These are phyloP conservation scores for Cordia subcordata DNA, from an alignment of 257 asterid species.

Conservation along the genomic window DNA sequence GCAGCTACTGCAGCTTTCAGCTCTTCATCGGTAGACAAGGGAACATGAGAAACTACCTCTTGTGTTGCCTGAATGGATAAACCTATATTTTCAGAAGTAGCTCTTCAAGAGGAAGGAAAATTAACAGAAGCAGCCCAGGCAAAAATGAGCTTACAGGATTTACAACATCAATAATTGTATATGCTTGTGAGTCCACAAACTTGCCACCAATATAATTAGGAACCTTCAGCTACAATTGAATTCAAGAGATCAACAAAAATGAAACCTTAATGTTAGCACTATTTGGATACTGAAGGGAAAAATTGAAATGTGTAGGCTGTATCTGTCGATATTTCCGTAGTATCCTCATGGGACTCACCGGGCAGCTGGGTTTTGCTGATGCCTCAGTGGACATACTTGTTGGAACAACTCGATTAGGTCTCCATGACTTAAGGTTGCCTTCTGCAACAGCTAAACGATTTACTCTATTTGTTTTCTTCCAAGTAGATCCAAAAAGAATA, in stretches of 20 bases:
- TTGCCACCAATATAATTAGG: constrained; percentile 37
- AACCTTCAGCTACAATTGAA: constrained; percentile 22
- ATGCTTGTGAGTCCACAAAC: constrained; percentile 32
- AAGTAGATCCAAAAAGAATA: not conserved
- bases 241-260: constrained; percentile 4
- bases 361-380: constrained; percentile 11
- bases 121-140: not conserved
- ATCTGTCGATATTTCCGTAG: not conserved
- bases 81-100: not conserved
- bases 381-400: constrained; percentile 14
- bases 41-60: constrained; percentile 42
- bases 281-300: not conserved
- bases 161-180: constrained; percentile 28
- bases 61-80: constrained; percentile 35
- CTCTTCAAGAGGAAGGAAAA: not conserved
- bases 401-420: constrained; percentile 22
- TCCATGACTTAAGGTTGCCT: constrained; percentile 29
- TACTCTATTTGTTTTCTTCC: constrained; percentile 4
- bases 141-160: constrained; percentile 33
- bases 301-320: not conserved
- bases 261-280: not conserved
- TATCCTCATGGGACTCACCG: constrained; percentile 21
- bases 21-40: constrained; percentile 39
- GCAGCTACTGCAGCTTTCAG: constrained; percentile 38
- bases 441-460: constrained; percentile 25